Conservation (phyloP, 1,139 yeast genomes). For the Diutina sp. region DNA sequence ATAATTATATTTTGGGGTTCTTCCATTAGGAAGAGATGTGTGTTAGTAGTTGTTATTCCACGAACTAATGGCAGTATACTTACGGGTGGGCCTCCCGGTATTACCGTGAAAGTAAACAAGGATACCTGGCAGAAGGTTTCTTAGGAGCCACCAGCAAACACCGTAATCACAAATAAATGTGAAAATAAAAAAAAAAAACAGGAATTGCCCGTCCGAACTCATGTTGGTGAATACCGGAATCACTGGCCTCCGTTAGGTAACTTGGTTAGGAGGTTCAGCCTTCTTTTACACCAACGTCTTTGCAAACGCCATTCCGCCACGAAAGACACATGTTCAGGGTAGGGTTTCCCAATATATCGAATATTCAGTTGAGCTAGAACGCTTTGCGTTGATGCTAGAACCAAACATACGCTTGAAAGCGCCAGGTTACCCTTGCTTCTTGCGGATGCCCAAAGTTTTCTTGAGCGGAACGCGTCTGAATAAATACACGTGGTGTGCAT, state of each 20-base stretch:
- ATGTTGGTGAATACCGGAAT: not conserved
- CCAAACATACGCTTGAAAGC: not conserved
- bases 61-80: not conserved
- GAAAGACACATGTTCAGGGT: not conserved
- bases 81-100: not conserved
- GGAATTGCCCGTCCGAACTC: not conserved
- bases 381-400: not conserved
- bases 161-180: not conserved
- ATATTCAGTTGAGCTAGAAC: not conserved
- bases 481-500: not conserved
- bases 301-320: not conserved
- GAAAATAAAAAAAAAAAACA: not conserved
- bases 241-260: not conserved
- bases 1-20: not conserved
- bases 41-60: not conserved
- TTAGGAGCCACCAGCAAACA: not conserved
- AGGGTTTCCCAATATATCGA: not conserved
- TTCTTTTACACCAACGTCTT: not conserved
- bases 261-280: not conserved
- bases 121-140: not conserved
- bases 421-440: not conserved
- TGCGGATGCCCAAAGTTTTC: not conserved
- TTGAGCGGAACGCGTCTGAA: not conserved
- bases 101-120: not conserved
- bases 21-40: not conserved